Evolutionary conservation across 2,329 filamentous ascomycete genomes (phyloP), one percentile per base, ranked within the genome.

Genomic region (Fusarium algeriense): DNA sequence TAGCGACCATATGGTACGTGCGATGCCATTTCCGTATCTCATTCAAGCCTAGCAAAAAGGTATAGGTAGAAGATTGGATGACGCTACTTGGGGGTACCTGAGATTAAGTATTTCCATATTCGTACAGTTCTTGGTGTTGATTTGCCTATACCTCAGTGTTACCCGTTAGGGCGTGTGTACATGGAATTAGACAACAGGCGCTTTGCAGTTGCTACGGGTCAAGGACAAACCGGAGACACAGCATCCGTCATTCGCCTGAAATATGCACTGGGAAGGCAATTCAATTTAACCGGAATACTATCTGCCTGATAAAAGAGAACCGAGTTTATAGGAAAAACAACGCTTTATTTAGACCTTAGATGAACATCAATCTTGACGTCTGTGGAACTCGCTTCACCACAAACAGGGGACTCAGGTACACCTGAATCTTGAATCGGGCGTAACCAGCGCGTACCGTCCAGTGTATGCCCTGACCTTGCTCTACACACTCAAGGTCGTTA

Each of bases 331-430:
- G 37, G 23, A 61, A 55, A 58, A 28, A 30, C 11, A n/a, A 23
- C 14, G 34, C 45, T 23, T 35, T 43, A 34, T 60, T 35, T 35
- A 37, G 14, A 38, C 19, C n/a, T 32, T 41, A 30, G n/a, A 49
- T 35, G 26, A 44, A 20, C 20, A 35, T 38, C 28, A 55, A 44
- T 20, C 28, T 37, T n/a, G 23, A 37, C 23, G 35, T 28, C 13
- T 20, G 30, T 26, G 34, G 23, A 19, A 38, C 30, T 44, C 34
- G 26, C 28, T 19, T 34, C 53, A 64, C 34, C 14, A 41, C 28
- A 63, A 66, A 70, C 61, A 64, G 35, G 46, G 57, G 56, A 46
- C 60, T 72, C 65, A 72, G 60, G 66, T 71, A 66, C 56, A 70
- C 60, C 60, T 63, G 59, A 70, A 66, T 57, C 65, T 67, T 56